Evolutionary conservation across 148 eudicot species (phyloP), one percentile per base, ranked within the genome.

Genomic region (Selenicereus undatus): DNA sequence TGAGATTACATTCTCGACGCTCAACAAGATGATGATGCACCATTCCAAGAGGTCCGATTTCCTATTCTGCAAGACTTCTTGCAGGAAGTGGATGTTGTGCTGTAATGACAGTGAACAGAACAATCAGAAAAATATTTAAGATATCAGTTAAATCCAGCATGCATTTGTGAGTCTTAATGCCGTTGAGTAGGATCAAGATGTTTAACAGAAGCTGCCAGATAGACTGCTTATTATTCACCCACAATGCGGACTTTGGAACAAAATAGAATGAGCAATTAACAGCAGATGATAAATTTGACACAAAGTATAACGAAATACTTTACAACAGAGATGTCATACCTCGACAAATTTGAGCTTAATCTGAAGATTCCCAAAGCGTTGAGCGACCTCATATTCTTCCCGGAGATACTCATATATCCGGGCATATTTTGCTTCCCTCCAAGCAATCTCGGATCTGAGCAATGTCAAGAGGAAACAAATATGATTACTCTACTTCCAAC

Each of bases 41-140:
- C 97, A 95, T 79, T 95, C 99, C 87, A 93, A 85, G 52, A 92
- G 88, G 86, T 95, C 96, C 0, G 99, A 91, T 86, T 86, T 89
- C 78, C 95, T 85, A 86, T 95, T 95, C 86, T 95, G 99, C 50
- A 95, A 91, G 81, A 85, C 97, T 89, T 93, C 99, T 92, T 93
- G 99, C 85, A 95, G 88, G 79, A 95, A 95, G 87, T 93, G 99
- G 83, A 95, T 93, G 88, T 95, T 95, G 89, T 93, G 99, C 97
- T 95, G 97, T 88, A 84, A 81, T 11, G 18, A 29, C 48, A 4
- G 66, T 3, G 26, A 71, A 78, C 20, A 81, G 3, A 50, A 36
- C 35, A 69, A 52, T 32, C 48, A 20, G 29, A 56, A 29, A 32
- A 30, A 54, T 17, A 39, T 68, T 18, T 36, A 27, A 65, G 30